Evolutionary conservation across 306 rosid genomes (phyloP).

Genomic region (Alnus rubra): DNA sequence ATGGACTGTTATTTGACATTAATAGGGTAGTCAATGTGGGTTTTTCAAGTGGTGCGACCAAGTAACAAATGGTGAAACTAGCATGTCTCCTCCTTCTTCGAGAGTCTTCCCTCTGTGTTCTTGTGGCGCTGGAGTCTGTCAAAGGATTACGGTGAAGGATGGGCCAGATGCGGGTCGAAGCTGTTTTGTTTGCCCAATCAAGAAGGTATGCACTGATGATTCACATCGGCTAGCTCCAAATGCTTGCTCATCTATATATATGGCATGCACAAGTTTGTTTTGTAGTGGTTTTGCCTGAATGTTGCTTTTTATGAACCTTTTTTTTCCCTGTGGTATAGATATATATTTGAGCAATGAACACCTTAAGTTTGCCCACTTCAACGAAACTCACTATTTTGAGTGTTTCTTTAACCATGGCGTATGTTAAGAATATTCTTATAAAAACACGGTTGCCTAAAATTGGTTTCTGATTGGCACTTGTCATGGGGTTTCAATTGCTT

Average conservation of each 20-base stretch:
- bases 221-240: background rate
- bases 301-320: too few species aligned
- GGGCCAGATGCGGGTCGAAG: slow-evolving; percentile 1
- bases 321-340: too few species aligned
- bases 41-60: slow-evolving; percentile 30
- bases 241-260: background rate
- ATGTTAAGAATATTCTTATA: background rate
- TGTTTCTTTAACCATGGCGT: background rate
- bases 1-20: background rate
- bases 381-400: background rate
- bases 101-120: slow-evolving; percentile 6
- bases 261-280: too few species aligned
- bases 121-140: slow-evolving; percentile 27
- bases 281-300: background rate
- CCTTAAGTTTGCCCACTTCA: background rate
- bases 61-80: background rate
- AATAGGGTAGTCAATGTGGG: background rate
- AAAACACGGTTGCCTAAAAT: background rate
- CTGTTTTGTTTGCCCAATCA: slow-evolving; percentile 44
- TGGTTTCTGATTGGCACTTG: background rate
- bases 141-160: background rate
- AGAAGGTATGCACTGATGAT: slow-evolving; percentile 31
- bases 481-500: background rate
- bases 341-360: too few species aligned
- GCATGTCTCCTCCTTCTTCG: background rate